Base-by-base conservation (phyloP, 108 stramenopile species). In the Aurantiochytrium sp. region DNA sequence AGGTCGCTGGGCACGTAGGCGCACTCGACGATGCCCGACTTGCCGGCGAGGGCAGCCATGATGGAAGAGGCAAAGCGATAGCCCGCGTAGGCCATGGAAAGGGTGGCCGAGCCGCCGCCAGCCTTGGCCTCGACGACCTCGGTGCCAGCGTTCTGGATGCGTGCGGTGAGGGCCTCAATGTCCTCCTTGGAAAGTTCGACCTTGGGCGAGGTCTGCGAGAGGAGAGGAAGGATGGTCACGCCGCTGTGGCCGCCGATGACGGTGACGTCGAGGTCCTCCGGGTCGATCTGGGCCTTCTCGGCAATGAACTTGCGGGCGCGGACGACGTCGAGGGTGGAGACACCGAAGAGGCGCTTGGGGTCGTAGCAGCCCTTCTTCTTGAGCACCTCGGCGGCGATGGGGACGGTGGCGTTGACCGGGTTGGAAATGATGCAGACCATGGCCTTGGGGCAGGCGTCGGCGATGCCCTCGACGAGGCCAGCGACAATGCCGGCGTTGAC, bases 101-200 rank as follows among this genome's bases (percentile, higher is more conserved):
- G 86, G 17, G 86, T 86, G 27, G 86, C 86, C 55, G 86, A 86
- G 17, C 86, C 86, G 65, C 59, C 86, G n/a, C 86, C 86, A 59
- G 86, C 86, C 55, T 86, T 86, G 55, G 86, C 86, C 37, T 86
- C 86, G 65, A 86, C 86, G 55, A 86, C 86, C 55, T 86, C 86
- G 30, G 55, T 68, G 31, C 86, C 86, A 32, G 59, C 86, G 55
- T 68, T 68, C 55, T 86, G 86, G 3, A 86, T 86, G 55, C 86
- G 55, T 12, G 21, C 6, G 37, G 86, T 86, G 55, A 86, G 86
- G 19, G 34, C 37, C 86, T 37, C 86, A 54, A 86, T 55, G 10
- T 86, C 86, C 36, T 86, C 86, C 19, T 86, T 6, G 86, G 24
- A 27, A 37, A 86, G 4, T 54, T 86, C 39, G 65, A 41, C 54